Percentiles rank a stretch among this genome's conserved stretches.
These are phyloP conservation scores for Sporothrix mexicana DNA, from an alignment of 2,329 filamentous ascomycete genomes.

Conservation along the genomic window DNA sequence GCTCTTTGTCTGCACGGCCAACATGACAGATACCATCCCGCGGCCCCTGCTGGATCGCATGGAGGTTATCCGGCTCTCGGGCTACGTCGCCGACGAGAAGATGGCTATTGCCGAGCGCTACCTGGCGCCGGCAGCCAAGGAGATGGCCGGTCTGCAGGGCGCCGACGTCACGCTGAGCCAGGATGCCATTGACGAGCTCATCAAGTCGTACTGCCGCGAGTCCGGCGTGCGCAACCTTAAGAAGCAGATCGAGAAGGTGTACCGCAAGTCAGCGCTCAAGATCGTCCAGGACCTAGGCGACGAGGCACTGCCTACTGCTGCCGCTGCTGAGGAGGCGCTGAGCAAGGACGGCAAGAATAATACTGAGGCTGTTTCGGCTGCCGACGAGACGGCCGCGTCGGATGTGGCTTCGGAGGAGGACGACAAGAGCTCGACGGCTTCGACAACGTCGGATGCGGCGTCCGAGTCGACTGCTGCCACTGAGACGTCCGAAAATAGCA, in stretches of 20 bases:
- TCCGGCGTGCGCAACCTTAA: slow-evolving; percentile 97
- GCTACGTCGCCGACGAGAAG: slow-evolving; percentile 97
- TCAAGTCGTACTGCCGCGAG: slow-evolving; percentile 98
- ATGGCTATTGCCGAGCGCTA: slow-evolving; percentile 97
- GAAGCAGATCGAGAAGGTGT: slow-evolving; percentile 99
- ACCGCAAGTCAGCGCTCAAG: slow-evolving; percentile 94
- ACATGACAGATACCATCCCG: slow-evolving; percentile 98
- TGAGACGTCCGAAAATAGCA: slow-evolving; percentile 34
- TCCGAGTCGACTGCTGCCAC: slow-evolving; percentile 38
- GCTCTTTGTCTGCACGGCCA: slow-evolving; percentile 96
- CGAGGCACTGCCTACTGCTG: slow-evolving; percentile 71
- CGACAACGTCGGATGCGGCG: slow-evolving; percentile 15
- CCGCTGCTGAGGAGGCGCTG: slow-evolving; percentile 58
- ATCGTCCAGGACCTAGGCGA: slow-evolving; percentile 96
- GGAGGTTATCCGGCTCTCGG: slow-evolving; percentile 95
- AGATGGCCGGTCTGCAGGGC: slow-evolving; percentile 85
- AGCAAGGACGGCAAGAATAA: slow-evolving; percentile 22
- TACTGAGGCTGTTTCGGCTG: slow-evolving; percentile 49
- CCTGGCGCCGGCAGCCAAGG: slow-evolving; percentile 90
- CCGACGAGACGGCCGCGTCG: slow-evolving; percentile 53
- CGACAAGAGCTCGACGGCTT: slow-evolving; percentile 24
- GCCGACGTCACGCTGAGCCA: slow-evolving; percentile 87
- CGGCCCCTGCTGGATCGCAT: slow-evolving; percentile 92
- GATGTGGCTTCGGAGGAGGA: slow-evolving; percentile 40
- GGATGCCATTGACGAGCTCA: slow-evolving; percentile 91